These are phyloP conservation scores for Podila epigama DNA, from an alignment of 192 early-diverging fungal species.

Conservation along the genomic window DNA sequence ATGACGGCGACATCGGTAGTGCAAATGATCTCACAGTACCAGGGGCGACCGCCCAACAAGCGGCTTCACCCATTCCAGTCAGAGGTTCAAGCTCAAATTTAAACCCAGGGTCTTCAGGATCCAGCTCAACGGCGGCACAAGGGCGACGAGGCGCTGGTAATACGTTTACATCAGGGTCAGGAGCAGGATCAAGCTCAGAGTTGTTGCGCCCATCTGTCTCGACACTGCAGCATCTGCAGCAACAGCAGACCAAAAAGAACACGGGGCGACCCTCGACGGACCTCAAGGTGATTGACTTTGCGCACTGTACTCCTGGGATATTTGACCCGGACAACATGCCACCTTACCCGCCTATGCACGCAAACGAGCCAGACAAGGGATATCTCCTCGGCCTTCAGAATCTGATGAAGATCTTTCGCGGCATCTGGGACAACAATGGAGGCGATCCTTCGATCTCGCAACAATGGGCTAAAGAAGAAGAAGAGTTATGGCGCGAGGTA, in stretches of 20 bases:
- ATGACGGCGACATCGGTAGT: conserved; percentile 74
- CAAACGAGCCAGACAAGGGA: conserved; percentile 76
- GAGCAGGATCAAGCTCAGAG: too few species aligned
- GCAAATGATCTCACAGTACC: not conserved
- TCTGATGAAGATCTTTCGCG: conserved; percentile 72
- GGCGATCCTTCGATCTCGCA: conserved; percentile 27
- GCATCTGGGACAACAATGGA: conserved; percentile 61
- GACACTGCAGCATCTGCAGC: not conserved
- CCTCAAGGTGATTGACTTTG: conserved; percentile 97
- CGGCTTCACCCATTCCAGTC: not conserved
- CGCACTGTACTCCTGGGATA: conserved; percentile 79
- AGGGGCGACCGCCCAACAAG: not conserved
- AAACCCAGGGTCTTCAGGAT: too few species aligned
- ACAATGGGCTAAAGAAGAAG: conserved; percentile 19
- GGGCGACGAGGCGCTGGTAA: not conserved
- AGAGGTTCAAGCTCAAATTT: too few species aligned
- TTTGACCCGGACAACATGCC: conserved; percentile 38
- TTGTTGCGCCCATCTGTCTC: too few species aligned
- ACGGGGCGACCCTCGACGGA: conserved; percentile 63
- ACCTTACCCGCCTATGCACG: conserved; percentile 55
- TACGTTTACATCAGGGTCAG: not conserved
- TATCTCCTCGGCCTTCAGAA: conserved; percentile 82
- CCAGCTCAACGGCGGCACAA: too few species aligned
- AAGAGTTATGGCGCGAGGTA: conserved; percentile 35
- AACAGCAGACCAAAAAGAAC: not conserved